Evolutionary conservation across 2,329 filamentous ascomycete species (phyloP).

Genomic region (Hypoxylon sp.): DNA sequence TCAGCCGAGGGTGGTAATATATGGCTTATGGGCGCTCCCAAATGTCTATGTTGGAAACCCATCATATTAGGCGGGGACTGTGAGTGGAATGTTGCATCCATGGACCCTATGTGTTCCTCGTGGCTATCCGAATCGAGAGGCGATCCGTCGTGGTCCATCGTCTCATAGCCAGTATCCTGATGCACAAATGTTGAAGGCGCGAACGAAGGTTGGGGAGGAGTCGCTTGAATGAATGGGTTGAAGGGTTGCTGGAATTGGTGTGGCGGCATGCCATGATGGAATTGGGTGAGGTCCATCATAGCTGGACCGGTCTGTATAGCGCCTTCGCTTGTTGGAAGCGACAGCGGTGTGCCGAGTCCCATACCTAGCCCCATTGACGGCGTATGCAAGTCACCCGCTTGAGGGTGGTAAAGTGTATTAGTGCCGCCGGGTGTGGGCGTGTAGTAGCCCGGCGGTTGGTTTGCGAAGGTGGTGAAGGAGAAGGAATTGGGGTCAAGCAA

Average conservation of each 20-base stretch:
- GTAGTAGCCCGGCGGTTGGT: conserved; percentile 87
- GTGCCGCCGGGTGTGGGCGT: conserved; percentile 87
- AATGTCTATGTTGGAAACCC: conserved; percentile 68
- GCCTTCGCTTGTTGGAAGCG: conserved; percentile 79
- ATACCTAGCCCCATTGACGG: conserved; percentile 81
- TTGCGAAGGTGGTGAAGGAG: conserved; percentile 83
- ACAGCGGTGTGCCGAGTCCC: conserved; percentile 85
- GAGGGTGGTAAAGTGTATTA: conserved; percentile 84
- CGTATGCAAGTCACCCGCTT: conserved; percentile 89
- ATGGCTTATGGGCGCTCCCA: conserved; percentile 63
- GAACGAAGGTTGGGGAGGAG: conserved; percentile 72
- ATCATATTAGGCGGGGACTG: conserved; percentile 71
- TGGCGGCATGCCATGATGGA: conserved; percentile 69
- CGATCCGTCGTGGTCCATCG: conserved; percentile 81
- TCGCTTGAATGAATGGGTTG: conserved; percentile 78
- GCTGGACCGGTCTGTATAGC: conserved; percentile 72
- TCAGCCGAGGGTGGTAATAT: conserved; percentile 70
- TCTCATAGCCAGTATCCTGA: conserved; percentile 84
- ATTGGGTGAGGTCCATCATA: conserved; percentile 77
- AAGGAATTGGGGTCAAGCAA: conserved; percentile 89
- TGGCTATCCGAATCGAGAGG: conserved; percentile 72
- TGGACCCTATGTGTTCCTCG: conserved; percentile 67
- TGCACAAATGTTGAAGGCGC: conserved; percentile 86
- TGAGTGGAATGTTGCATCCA: conserved; percentile 74
- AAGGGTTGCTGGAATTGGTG: conserved; percentile 76